phyloP scores from a whole-genome alignment of 2,329 filamentous ascomycete species.

The Trichoderma cornu-damae region DNA sequence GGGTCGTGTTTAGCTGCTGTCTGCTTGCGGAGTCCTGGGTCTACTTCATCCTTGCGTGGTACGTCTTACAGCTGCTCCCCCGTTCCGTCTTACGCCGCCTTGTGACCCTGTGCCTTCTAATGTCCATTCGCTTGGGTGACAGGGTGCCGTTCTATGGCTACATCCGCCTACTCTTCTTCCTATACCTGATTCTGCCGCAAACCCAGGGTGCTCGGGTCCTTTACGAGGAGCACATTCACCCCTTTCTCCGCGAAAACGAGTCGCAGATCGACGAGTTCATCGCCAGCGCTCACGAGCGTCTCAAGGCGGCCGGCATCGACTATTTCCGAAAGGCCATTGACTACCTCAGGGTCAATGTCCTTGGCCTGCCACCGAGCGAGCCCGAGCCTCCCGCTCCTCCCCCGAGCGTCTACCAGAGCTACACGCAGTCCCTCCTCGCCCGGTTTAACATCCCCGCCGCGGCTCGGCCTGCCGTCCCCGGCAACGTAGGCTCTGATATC shows the following conservation, averaged over 20 bases:
- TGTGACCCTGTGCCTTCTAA: not conserved
- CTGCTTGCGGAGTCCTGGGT: conserved; percentile 82
- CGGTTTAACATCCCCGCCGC: conserved; percentile 76
- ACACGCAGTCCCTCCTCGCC: conserved; percentile 76
- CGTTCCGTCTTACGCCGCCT: not conserved
- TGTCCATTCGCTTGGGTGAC: not conserved
- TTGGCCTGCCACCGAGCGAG: conserved; percentile 64
- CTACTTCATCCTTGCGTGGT: conserved; percentile 80
- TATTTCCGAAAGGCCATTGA: conserved; percentile 70
- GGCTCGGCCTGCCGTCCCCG: conserved; percentile 47
- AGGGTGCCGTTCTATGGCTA: conserved; percentile 93
- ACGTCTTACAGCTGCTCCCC: conserved; percentile 24
- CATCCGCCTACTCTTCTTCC: conserved; percentile 77
- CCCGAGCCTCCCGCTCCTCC: conserved; percentile 36
- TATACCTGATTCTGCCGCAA: conserved; percentile 95
- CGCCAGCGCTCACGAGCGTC: conserved; percentile 69
- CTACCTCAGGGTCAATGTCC: conserved; percentile 65
- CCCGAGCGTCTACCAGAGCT: conserved; percentile 49
- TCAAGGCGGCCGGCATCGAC: conserved; percentile 69
- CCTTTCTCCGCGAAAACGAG: conserved; percentile 84
- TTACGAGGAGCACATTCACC: conserved; percentile 81
- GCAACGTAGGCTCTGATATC: conserved; percentile 55
- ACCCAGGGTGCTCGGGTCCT: conserved; percentile 86
- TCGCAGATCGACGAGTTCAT: conserved; percentile 86
- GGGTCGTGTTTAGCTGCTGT: conserved; percentile 82